phyloP scores from a whole-genome alignment of 2,329 filamentous ascomycete genomes.

The Calonectria pseudoreteaudii region DNA sequence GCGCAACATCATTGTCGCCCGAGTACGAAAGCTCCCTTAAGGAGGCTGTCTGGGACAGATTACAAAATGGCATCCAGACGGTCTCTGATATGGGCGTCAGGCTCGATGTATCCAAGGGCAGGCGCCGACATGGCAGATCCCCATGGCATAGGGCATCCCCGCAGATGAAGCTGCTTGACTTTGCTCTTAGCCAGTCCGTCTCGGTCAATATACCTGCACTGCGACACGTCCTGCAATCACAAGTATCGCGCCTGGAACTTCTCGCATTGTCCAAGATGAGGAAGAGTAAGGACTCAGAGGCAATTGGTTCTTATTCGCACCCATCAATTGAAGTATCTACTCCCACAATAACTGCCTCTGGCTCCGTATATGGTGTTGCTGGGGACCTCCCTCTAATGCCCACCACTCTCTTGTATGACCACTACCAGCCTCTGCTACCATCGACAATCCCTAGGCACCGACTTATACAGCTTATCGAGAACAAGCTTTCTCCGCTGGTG shows the following conservation, averaged over 20 bases:
- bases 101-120: slow-evolving; percentile 45
- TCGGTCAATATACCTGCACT: slow-evolving; percentile 50
- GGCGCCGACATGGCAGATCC: neutral
- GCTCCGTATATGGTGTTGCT: slow-evolving; percentile 54
- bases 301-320: slow-evolving; percentile 17
- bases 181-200: slow-evolving; percentile 53
- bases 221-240: slow-evolving; percentile 42
- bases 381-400: slow-evolving; percentile 44
- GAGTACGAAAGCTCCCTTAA: slow-evolving; percentile 35
- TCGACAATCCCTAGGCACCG: slow-evolving; percentile 50
- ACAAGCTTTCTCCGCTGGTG: slow-evolving; percentile 52
- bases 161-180: slow-evolving; percentile 49
- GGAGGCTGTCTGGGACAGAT: slow-evolving; percentile 33
- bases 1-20: slow-evolving; percentile 32
- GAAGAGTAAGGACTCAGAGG: slow-evolving; percentile 11
- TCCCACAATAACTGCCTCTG: slow-evolving; percentile 53
- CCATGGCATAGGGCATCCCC: slow-evolving; percentile 20
- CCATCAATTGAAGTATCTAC: slow-evolving; percentile 34
- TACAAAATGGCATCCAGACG: slow-evolving; percentile 41
- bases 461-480: slow-evolving; percentile 52
- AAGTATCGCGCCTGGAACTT: slow-evolving; percentile 39
- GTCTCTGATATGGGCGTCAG: slow-evolving; percentile 54
- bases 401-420: slow-evolving; percentile 49
- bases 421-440: slow-evolving; percentile 54
- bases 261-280: slow-evolving; percentile 28